Evolutionary conservation across 345 rosid species (phyloP).

Genomic region (Mercurialis annua): DNA sequence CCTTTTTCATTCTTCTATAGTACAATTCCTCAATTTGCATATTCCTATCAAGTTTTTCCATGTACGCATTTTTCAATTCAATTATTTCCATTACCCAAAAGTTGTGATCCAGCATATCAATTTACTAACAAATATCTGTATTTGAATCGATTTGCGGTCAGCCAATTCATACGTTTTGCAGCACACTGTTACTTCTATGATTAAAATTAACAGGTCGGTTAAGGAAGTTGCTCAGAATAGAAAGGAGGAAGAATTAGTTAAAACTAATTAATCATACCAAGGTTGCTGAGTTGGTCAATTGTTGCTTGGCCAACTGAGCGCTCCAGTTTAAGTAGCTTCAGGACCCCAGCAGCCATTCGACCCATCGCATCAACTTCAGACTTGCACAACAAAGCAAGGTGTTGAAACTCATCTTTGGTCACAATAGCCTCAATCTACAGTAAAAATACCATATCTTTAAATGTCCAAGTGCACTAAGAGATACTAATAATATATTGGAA

Average conservation of each 20-base stretch:
- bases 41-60: neutral
- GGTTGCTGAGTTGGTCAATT: conserved; percentile 85
- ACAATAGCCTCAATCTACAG: conserved; percentile 82
- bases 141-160: neutral
- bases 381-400: conserved; percentile 70
- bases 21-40: neutral
- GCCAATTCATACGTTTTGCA: neutral
- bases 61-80: neutral
- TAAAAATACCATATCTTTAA: conserved; percentile 5
- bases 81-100: neutral
- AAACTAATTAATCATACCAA: conserved; percentile 47
- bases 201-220: neutral
- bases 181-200: neutral
- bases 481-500: conserved; percentile 15
- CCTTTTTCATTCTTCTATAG: neutral
- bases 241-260: neutral
- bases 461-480: neutral
- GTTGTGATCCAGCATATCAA: neutral
- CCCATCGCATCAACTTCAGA: conserved; percentile 95
- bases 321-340: conserved; percentile 84
- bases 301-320: conserved; percentile 70
- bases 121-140: neutral
- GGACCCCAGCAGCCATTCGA: conserved; percentile 78
- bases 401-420: conserved; percentile 83
- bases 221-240: neutral